Evolutionary conservation across 768 basidiomycete genomes (phyloP).

Genomic region (Coprinopsis strossmayeri): DNA sequence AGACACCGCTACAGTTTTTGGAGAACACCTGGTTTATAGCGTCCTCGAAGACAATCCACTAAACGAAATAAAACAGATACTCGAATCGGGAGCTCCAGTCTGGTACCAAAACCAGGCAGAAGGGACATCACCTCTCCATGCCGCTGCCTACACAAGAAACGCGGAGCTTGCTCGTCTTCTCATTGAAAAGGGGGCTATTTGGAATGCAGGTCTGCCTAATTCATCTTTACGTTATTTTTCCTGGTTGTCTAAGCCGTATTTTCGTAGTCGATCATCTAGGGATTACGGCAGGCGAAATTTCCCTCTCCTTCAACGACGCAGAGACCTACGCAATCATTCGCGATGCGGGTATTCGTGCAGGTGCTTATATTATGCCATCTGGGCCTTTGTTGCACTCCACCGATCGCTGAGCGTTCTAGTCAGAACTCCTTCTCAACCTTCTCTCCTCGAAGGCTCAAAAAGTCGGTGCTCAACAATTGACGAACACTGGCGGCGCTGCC

Average conservation of each 20-base stretch:
- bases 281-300: conserved; percentile 53
- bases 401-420: no score
- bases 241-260: not conserved
- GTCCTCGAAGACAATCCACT: conserved; percentile 47
- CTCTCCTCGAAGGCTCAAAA: conserved; percentile 43
- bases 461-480: conserved; percentile 18
- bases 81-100: conserved; percentile 67
- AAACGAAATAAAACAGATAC: conserved; percentile 38
- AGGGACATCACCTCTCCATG: conserved; percentile 82
- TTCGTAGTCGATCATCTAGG: conserved; percentile 64
- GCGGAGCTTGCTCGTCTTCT: conserved; percentile 56
- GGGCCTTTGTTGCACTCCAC: no score
- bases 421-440: conserved; percentile 68
- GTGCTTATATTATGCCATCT: no score
- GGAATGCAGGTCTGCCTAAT: conserved; percentile 67
- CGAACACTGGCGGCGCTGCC: conserved; percentile 6
- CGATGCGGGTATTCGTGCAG: conserved; percentile 90
- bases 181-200: conserved; percentile 78
- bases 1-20: conserved; percentile 44
- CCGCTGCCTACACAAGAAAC: conserved; percentile 72
- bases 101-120: conserved; percentile 85
- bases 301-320: conserved; percentile 16
- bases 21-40: conserved; percentile 50
- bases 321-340: conserved; percentile 72
- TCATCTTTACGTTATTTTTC: not conserved